Evolutionary conservation across 1,139 yeast species (phyloP), one percentile per base, ranked within the genome.

Genomic region (Wickerhamiella infanticola): DNA sequence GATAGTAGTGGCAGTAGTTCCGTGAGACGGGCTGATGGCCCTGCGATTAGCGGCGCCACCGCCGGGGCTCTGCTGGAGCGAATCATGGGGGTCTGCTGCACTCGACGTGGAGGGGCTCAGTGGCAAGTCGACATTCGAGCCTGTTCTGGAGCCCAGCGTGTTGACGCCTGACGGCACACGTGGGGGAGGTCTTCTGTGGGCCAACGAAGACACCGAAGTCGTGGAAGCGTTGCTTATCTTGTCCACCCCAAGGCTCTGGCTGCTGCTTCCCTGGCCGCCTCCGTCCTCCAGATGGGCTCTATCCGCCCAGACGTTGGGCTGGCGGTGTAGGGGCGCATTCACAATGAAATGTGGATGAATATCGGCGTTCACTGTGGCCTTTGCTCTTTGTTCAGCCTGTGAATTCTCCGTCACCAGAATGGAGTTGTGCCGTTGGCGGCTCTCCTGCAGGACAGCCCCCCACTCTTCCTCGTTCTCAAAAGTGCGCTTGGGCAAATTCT

Each of bases 331-430:
- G 36, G 43, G 9, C 11, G 41, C 11, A 6, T 44, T 37, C 41
- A 49, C 54, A 5, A 53, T 49, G 29, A 51, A 51, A 39, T 51
- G 54, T 35, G 54, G 54, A 41, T 51, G 54, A 25, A 39, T 39
- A 11, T 39, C 41, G 35, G 26, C 24, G 36, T 31, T 31, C 24
- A 25, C 18, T 6, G 41, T 18, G 26, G 41, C 27, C 24, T 31
- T 29, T 18, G 41, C 24, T 35, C 27, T 27, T 7, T 27, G 36
- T 5, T 39, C 36, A 29, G 41, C 41, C 36, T 18, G 24, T 4
- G 41, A 18, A 24, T 49, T 51, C 45, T 50, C 53, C 38, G 48
- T 46, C 39, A 52, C 50, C 23, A 52, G 51, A 31, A 52, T 52
- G 26, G 55, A 52, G 48, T 50, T 53, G 43, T 52, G 53, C 35